Conservation (phyloP, 2,329 filamentous ascomycete species). For the Teratosphaeria epicoccoides region DNA sequence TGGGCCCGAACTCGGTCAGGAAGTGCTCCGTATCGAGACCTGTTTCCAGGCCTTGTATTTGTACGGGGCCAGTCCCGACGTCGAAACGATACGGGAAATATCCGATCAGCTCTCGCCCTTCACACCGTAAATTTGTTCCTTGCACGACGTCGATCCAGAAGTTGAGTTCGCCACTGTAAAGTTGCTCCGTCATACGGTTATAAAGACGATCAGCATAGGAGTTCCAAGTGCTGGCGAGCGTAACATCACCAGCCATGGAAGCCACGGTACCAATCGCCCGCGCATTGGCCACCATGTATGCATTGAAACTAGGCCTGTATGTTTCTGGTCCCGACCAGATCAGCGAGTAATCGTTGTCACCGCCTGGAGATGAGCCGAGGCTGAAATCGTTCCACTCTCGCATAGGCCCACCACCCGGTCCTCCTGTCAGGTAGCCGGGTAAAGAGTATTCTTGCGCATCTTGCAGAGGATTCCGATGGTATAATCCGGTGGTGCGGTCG, state of each 20-base stretch:
- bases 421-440: slow-evolving; percentile 28
- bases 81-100: slow-evolving; percentile 35
- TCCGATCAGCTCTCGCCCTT: slow-evolving; percentile 33
- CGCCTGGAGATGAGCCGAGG: slow-evolving; percentile 5
- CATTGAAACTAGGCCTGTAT: slow-evolving; percentile 34
- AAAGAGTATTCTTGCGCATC: slow-evolving; percentile 36
- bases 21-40: slow-evolving; percentile 30
- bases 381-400: slow-evolving; percentile 17
- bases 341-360: slow-evolving; percentile 10
- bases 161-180: slow-evolving; percentile 11
- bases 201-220: slow-evolving; percentile 27
- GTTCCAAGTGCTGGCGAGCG: slow-evolving; percentile 24
- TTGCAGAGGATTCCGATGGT: slow-evolving; percentile 34
- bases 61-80: slow-evolving; percentile 28
- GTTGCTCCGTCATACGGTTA: slow-evolving; percentile 22
- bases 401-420: slow-evolving; percentile 14
- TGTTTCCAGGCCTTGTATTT: slow-evolving; percentile 19
- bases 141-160: slow-evolving; percentile 27
- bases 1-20: slow-evolving; percentile 31
- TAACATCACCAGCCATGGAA: slow-evolving; percentile 23
- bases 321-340: slow-evolving; percentile 31
- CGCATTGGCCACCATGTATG: slow-evolving; percentile 36
- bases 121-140: slow-evolving; percentile 27
- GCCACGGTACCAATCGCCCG: slow-evolving; percentile 32
- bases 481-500: slow-evolving; percentile 29